These are phyloP conservation scores for Diospyros kaki DNA, from an alignment of 148 eudicot genomes.

Conservation along the genomic window DNA sequence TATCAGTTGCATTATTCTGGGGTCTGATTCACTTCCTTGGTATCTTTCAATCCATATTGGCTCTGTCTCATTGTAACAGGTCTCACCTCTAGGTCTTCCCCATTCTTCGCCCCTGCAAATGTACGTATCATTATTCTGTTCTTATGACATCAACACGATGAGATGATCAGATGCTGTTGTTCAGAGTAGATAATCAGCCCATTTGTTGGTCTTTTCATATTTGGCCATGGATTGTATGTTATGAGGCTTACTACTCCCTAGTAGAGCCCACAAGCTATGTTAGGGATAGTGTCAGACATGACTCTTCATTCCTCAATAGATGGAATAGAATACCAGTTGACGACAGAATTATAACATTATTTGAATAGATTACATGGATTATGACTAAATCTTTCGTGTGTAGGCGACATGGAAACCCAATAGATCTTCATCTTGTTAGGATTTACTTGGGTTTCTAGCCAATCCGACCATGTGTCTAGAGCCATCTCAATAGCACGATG, in stretches of 20 bases:
- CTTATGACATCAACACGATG: no score
- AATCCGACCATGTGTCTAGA: conserved; percentile 20
- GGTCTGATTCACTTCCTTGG: conserved; percentile 20
- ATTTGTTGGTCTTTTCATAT: no score
- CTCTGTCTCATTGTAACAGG: conserved; percentile 30
- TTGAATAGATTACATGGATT: neutral
- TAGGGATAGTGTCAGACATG: no score
- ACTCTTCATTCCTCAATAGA: no score
- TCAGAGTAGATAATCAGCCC: no score
- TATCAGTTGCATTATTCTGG: conserved; percentile 26
- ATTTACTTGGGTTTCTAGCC: conserved; percentile 22
- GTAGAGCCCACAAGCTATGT: no score
- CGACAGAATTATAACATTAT: no score
- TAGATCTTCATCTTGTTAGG: conserved; percentile 14
- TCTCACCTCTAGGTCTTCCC: conserved; percentile 19
- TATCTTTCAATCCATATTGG: conserved; percentile 20
- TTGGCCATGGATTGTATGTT: no score
- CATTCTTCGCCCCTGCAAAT: conserved; percentile 32
- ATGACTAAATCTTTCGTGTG: conserved; percentile 6
- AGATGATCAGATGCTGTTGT: no score
- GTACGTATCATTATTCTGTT: no score
- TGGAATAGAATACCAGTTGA: no score
- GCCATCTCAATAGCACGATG: conserved; percentile 14
- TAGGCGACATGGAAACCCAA: conserved; percentile 20
- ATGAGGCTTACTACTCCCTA: no score